phyloP scores from a whole-genome alignment of 192 early-diverging fungal genomes.

The Backusella parvicylindrica region DNA sequence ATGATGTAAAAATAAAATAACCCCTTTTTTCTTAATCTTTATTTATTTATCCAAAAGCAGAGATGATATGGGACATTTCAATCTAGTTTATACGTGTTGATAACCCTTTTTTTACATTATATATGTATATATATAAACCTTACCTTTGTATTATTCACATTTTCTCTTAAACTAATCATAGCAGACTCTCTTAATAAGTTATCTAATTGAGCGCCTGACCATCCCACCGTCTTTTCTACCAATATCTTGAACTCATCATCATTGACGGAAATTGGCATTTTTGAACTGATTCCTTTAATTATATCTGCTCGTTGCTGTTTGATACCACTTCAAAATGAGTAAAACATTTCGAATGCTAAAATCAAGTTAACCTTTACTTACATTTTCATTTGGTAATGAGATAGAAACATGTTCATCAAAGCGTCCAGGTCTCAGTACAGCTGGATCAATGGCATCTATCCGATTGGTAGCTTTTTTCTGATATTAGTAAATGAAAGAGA shows the following conservation, averaged over 20 bases:
- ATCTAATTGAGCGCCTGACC: conserved; percentile 76
- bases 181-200: conserved; percentile 84
- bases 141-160: conserved; percentile 54
- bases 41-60: not conserved
- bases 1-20: conserved; percentile 1
- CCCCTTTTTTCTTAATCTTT: not conserved
- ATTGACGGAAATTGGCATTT: conserved; percentile 52
- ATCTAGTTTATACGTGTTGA: not conserved
- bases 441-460: conserved; percentile 69
- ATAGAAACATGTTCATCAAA: conserved; percentile 77
- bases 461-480: conserved; percentile 66
- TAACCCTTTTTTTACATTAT: not conserved
- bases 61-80: not conserved
- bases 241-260: conserved; percentile 43
- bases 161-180: conserved; percentile 57
- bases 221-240: conserved; percentile 51
- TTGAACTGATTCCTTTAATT: conserved; percentile 49
- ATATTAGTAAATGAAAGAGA: not conserved
- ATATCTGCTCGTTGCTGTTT: conserved; percentile 57
- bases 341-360: not conserved
- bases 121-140: not conserved
- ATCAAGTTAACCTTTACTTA: not conserved
- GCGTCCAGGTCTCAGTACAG: conserved; percentile 81
- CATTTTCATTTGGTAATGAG: conserved; percentile 54
- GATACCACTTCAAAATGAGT: not conserved